phyloP scores from a whole-genome alignment of 2,329 filamentous ascomycete species.

The Epicoccum sorghinum region DNA sequence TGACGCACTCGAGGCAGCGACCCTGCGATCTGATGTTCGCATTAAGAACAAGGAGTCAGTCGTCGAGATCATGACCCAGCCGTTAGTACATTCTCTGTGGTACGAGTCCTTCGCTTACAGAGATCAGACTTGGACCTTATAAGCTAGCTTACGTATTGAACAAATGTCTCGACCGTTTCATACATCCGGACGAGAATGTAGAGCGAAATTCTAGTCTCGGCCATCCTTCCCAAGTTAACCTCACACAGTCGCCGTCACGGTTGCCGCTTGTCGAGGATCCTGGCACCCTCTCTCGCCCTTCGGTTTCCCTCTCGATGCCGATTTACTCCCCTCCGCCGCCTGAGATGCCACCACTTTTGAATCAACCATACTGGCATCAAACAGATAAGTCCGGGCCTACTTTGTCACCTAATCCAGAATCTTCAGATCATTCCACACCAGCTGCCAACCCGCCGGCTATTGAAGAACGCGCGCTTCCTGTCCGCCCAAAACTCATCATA shows the following conservation, averaged over 20 bases:
- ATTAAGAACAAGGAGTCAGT: slow-evolving; percentile 36
- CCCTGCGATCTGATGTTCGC: slow-evolving; percentile 40
- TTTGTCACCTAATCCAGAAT: too few species aligned
- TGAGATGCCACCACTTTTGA: slow-evolving; percentile 1
- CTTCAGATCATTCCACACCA: too few species aligned
- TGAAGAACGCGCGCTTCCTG: too few species aligned
- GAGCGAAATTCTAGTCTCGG: too few species aligned
- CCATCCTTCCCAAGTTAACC: too few species aligned
- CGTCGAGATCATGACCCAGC: slow-evolving; percentile 44
- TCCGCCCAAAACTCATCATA: too few species aligned
- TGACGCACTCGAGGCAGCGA: slow-evolving; percentile 41
- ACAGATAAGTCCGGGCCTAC: neutral
- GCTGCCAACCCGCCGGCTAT: too few species aligned
- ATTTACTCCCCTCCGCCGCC: neutral
- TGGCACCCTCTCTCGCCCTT: too few species aligned
- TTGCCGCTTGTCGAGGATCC: too few species aligned
- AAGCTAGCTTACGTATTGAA: slow-evolving; percentile 41
- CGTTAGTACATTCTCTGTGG: slow-evolving; percentile 25
- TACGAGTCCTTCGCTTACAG: neutral
- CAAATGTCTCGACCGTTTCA: slow-evolving; percentile 37
- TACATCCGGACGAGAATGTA: slow-evolving; percentile 31
- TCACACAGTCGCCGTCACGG: too few species aligned
- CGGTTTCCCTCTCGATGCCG: too few species aligned
- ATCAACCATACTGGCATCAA: slow-evolving; percentile 2
- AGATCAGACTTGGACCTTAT: slow-evolving; percentile 37